phyloP scores from a whole-genome alignment of 192 early-diverging fungal genomes.

The Ambispora gerdemannii region DNA sequence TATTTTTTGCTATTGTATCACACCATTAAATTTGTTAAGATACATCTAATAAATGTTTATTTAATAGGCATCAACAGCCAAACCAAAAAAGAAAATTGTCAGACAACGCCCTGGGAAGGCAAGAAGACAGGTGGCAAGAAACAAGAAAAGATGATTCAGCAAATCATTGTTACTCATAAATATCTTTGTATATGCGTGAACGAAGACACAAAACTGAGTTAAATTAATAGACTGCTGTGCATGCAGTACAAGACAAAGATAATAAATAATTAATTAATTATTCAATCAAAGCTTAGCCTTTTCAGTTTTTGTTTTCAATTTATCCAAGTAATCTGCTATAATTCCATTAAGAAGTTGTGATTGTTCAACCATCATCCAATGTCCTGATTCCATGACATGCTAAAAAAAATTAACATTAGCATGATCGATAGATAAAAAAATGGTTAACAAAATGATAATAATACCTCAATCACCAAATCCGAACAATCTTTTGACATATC shows the following conservation, averaged over 20 bases:
- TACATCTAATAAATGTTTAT: conserved; percentile 31
- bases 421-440: background rate
- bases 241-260: background rate
- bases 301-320: background rate
- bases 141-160: background rate
- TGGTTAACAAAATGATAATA: background rate
- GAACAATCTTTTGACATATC: conserved; percentile 14
- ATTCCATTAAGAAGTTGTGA: conserved; percentile 11
- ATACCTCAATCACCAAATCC: background rate
- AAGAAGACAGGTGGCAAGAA: conserved; percentile 33
- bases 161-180: background rate
- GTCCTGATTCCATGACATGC: background rate
- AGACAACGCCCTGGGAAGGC: conserved; percentile 42
- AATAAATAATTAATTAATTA: background rate
- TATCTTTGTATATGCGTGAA: background rate
- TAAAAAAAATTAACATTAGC: background rate
- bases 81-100: conserved; percentile 15
- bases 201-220: background rate
- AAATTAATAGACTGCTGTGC: background rate
- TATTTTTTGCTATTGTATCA: background rate
- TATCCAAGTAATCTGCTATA: conserved; percentile 13
- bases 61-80: conserved; percentile 27
- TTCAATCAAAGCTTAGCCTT: background rate
- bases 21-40: conserved; percentile 31
- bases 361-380: conserved; percentile 25